These are phyloP conservation scores for Calonectria crousiana DNA, from an alignment of 2,329 filamentous ascomycete genomes.

Conservation along the genomic window DNA sequence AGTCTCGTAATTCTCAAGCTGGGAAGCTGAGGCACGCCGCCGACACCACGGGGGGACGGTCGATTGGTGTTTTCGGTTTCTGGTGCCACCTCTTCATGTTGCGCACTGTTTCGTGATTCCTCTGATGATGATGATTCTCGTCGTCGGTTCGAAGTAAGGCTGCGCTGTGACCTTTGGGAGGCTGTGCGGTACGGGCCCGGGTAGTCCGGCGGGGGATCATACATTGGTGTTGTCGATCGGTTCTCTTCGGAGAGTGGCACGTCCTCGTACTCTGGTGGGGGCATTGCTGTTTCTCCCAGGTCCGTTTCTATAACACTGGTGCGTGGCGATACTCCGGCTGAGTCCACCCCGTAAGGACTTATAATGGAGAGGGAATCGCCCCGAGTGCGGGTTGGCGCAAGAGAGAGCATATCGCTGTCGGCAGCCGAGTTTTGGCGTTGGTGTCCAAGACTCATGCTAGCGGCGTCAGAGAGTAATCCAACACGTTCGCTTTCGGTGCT, in stretches of 20 bases:
- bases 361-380: conserved; percentile 53
- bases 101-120: conserved; percentile 33
- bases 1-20: conserved; percentile 63
- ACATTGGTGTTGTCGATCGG: conserved; percentile 55
- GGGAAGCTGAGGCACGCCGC: conserved; percentile 62
- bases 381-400: conserved; percentile 52
- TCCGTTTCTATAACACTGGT: conserved; percentile 66
- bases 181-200: conserved; percentile 52
- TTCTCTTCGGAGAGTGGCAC: conserved; percentile 57
- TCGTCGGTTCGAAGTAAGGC: not conserved
- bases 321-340: conserved; percentile 57
- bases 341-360: conserved; percentile 37
- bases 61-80: conserved; percentile 10
- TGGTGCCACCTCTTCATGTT: conserved; percentile 28
- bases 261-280: conserved; percentile 68
- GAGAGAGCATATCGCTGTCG: conserved; percentile 59
- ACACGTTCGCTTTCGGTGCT: conserved; percentile 79
- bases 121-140: not conserved
- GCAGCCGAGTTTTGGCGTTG: conserved; percentile 62
- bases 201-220: conserved; percentile 66
- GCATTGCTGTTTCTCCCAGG: conserved; percentile 60
- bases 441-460: conserved; percentile 66
- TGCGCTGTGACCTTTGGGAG: conserved; percentile 38
- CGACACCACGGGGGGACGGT: conserved; percentile 48
- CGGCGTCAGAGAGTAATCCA: conserved; percentile 78